phyloP scores from a whole-genome alignment of 163 green algal species.

The Scenedesmus sp. region DNA sequence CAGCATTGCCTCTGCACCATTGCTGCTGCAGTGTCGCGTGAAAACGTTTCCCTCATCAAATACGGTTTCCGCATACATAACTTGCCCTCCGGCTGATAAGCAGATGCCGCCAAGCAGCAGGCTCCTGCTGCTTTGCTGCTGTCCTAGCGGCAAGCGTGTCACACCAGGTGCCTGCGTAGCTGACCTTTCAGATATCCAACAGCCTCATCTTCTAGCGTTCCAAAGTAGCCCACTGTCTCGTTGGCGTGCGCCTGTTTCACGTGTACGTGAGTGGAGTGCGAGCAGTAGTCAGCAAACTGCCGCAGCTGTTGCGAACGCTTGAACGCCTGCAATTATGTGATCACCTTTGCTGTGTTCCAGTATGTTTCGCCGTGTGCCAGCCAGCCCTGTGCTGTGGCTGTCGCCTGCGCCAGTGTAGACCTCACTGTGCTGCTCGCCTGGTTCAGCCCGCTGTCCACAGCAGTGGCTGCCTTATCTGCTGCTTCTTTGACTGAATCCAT shows the following conservation, averaged over 20 bases:
- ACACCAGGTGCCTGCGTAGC: background rate
- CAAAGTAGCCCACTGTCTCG: background rate
- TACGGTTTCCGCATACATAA: no score
- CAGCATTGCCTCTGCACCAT: background rate
- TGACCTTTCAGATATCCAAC: constrained; percentile 46
- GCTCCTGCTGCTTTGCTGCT: background rate
- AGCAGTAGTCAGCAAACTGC: background rate
- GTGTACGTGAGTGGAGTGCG: background rate
- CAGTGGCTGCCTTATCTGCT: constrained; percentile 13
- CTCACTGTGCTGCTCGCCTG: constrained; percentile 17
- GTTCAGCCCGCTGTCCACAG: constrained; percentile 7
- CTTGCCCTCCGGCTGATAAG: background rate
- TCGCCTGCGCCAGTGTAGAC: background rate
- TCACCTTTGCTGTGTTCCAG: constrained; percentile 45
- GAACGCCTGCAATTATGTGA: background rate
- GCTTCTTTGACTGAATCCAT: constrained; percentile 28
- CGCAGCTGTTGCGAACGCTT: background rate
- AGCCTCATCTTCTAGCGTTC: constrained; percentile 15
- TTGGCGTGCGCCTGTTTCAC: constrained; percentile 20
- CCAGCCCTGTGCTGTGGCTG: background rate
- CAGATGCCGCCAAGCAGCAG: background rate
- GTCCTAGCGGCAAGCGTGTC: background rate
- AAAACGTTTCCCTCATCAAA: background rate
- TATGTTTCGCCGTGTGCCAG: background rate
- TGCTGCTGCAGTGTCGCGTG: background rate